phyloP scores from a whole-genome alignment of 208 protist genomes.

The Acanthamoeba sp. region DNA sequence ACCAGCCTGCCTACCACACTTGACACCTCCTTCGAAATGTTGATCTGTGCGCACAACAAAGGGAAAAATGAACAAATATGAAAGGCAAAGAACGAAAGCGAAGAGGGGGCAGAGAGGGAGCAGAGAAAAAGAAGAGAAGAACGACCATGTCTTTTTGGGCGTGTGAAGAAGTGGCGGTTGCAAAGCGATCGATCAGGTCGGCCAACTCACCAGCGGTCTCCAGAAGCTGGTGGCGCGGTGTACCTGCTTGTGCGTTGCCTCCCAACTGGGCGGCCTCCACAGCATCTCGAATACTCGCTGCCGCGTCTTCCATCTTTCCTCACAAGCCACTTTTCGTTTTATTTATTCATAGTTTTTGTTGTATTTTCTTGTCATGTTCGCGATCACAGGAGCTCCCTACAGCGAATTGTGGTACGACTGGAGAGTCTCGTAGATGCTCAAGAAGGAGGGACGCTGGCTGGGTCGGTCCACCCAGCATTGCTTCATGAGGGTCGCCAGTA shows the following conservation, averaged over 20 bases:
- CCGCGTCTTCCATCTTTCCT: neutral
- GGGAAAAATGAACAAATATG: neutral
- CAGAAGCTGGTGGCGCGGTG: neutral
- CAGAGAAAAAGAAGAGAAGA: neutral
- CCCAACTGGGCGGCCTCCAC: constrained; percentile 4
- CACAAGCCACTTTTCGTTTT: neutral
- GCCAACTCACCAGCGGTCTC: constrained; percentile 1
- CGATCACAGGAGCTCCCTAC: neutral
- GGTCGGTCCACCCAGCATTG: constrained; percentile 42
- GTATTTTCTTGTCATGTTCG: neutral
- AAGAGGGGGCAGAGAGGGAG: neutral
- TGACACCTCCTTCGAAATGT: constrained; percentile 3
- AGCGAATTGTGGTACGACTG: neutral
- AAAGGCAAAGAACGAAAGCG: neutral
- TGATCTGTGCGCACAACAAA: neutral
- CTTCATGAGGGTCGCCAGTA: constrained; percentile 18
- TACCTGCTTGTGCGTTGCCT: neutral
- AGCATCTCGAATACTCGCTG: neutral
- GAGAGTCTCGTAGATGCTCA: constrained; percentile 17
- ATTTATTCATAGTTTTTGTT: neutral
- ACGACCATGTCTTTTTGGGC: neutral
- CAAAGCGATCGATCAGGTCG: neutral
- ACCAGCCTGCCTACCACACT: constrained; percentile 4
- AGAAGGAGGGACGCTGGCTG: constrained; percentile 20
- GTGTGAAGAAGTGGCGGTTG: neutral